A percentile compares a stretch with the other conserved stretches of the same genome.
Evolutionary conservation across 179 eudicot genomes (phyloP).

Genomic region (Patellifolia procumbens): DNA sequence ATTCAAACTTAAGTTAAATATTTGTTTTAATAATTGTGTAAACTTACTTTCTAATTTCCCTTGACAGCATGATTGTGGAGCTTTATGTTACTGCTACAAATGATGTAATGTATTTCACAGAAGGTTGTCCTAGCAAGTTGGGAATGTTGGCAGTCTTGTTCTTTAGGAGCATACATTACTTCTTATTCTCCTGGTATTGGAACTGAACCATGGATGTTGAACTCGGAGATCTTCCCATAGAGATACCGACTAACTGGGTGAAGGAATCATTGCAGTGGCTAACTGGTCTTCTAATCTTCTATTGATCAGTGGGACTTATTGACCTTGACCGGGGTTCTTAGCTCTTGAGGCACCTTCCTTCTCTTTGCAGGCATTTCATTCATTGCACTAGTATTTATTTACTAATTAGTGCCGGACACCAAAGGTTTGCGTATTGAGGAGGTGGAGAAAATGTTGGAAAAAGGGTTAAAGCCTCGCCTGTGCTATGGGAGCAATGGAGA

Average conservation of each 20-base stretch:
- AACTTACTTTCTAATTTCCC: background rate
- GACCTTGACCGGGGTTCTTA: constrained; percentile 44
- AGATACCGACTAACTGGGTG: constrained; percentile 51
- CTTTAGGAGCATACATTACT: constrained; percentile 24
- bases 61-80: constrained; percentile 44
- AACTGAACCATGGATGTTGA: constrained; percentile 58
- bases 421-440: constrained; percentile 57
- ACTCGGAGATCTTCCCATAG: constrained; percentile 22
- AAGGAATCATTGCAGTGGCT: constrained; percentile 51
- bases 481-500: constrained; percentile 1
- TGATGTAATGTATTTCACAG: constrained; percentile 41
- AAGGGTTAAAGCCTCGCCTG: constrained; percentile 40
- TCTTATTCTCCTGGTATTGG: constrained; percentile 51
- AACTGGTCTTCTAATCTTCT: constrained; percentile 58
- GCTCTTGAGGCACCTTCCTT: constrained; percentile 47
- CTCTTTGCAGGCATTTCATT: constrained; percentile 44
- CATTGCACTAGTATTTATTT: constrained; percentile 39
- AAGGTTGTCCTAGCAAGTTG: constrained; percentile 52
- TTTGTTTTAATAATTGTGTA: background rate
- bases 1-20: background rate
- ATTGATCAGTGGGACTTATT: constrained; percentile 54
- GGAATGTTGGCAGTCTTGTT: constrained; percentile 45
- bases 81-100: constrained; percentile 44
- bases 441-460: constrained; percentile 55
- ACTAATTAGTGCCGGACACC: constrained; percentile 52